Evolutionary conservation across 441 rosid species (phyloP), one percentile per base, ranked within the genome.

Genomic region (Monsonia emarginata): DNA sequence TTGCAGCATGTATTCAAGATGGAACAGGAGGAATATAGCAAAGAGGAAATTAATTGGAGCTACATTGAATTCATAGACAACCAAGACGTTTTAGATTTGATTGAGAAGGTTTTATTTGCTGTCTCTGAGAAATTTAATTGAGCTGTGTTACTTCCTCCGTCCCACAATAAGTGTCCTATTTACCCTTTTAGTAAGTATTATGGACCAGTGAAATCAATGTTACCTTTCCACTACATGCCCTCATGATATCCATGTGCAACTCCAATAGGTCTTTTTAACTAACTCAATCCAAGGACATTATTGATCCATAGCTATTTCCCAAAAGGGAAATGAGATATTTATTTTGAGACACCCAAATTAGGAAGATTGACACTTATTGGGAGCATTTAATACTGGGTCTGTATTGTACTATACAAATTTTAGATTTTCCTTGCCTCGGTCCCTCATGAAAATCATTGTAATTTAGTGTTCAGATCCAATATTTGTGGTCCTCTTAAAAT

Each of bases 11-110:
- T 88, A 27, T 88, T 88, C 76, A 88, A 88, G 74, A 85, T 88
- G 94, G 94, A 88, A 79, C 94, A 88, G 78, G 94, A 85, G 72
- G 94, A 88, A 72, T 88, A 88, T 71, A 85, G 85, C 11, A 83
- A 76, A 71, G 94, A 88, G 77, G 82, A 83, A 77, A 88, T 88
- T 72, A 84, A 85, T 25, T 52, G 59, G 59, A 52, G 59, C 59
- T 52, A 52, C 59, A 52, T 52, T 52, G 25, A 52, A 22, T 88
- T 88, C 54, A 63, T 84, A 71, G 94, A 88, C 73, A 88, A 88
- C 76, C 83, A 83, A 72, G 94, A 88, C 75, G 76, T 88, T 70
- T 88, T 85, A 67, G 94, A 85, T 74, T 90, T 82, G 68, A 75
- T 88, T 68, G 94, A 88, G 74, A 83, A 79, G 84, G 86, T 82